Percentiles rank a stretch among this genome's conserved stretches.
Conservation (phyloP, 768 basidiomycete genomes). For the Rubroboletus pulcherrimus region DNA sequence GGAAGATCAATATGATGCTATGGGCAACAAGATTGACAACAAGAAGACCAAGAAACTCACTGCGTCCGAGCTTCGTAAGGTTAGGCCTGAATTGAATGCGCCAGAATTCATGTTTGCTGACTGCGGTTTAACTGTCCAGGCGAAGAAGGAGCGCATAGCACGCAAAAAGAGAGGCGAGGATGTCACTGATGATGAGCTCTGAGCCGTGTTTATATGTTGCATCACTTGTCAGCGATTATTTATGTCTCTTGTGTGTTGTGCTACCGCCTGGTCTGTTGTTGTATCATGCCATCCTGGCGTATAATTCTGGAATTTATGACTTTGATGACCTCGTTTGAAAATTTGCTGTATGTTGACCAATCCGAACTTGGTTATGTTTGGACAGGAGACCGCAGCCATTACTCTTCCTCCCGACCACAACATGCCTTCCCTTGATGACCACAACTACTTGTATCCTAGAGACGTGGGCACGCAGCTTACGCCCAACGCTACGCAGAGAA, state of each 20-base stretch:
- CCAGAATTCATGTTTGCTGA: slow-evolving; percentile 10
- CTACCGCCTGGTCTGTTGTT: slow-evolving; percentile 13
- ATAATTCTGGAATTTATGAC: slow-evolving; percentile 14
- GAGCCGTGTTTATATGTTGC: slow-evolving; percentile 16
- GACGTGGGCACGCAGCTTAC: slow-evolving; percentile 39
- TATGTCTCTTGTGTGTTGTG: slow-evolving; percentile 17
- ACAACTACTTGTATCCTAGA: slow-evolving; percentile 21
- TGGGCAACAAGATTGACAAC: slow-evolving; percentile 93
- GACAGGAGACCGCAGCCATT: neutral
- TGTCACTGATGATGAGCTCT: slow-evolving; percentile 56
- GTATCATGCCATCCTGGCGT: slow-evolving; percentile 20
- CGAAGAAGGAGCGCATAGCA: slow-evolving; percentile 96
- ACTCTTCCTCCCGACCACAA: slow-evolving; percentile 23
- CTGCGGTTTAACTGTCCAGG: slow-evolving; percentile 20
- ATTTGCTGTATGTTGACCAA: neutral
- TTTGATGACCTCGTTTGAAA: neutral
- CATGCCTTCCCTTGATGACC: slow-evolving; percentile 28
- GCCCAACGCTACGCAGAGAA: slow-evolving; percentile 69
- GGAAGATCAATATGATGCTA: slow-evolving; percentile 89
- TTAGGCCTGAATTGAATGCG: slow-evolving; percentile 23
- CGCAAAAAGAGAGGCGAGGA: slow-evolving; percentile 86
- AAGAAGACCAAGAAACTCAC: slow-evolving; percentile 88
- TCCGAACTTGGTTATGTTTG: slow-evolving; percentile 1
- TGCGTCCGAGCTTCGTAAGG: slow-evolving; percentile 79
- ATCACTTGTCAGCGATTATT: slow-evolving; percentile 3